phyloP scores from a whole-genome alignment of 2,329 filamentous ascomycete species.

The Pleurostoma richardsiae region DNA sequence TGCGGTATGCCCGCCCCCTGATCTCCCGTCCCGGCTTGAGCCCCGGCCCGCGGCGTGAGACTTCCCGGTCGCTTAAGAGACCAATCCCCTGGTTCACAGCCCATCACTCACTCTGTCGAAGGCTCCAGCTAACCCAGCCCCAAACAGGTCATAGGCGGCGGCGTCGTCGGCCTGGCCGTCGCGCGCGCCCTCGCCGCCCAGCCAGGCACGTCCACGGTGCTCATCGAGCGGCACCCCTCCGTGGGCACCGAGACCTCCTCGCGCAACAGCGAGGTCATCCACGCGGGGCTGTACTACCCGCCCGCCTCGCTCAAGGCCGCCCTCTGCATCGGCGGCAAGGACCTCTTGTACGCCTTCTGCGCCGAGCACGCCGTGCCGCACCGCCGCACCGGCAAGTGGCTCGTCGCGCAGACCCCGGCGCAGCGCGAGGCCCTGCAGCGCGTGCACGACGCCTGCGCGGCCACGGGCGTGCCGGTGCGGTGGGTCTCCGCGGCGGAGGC shows the following conservation, averaged over 20 bases:
- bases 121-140: neutral
- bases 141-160: conserved; percentile 46
- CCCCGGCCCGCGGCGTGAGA: conserved; percentile 2
- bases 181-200: conserved; percentile 65
- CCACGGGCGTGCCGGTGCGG: conserved; percentile 40
- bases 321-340: conserved; percentile 74
- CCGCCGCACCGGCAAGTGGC: conserved; percentile 82
- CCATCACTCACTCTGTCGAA: too few species aligned
- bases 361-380: conserved; percentile 60
- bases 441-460: conserved; percentile 39
- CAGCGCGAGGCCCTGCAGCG: conserved; percentile 61
- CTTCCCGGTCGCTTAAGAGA: conserved; percentile 3
- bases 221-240: conserved; percentile 73
- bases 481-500: conserved; percentile 65
- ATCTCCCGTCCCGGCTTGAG: neutral
- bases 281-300: conserved; percentile 91
- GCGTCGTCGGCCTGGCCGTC: conserved; percentile 73
- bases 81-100: neutral
- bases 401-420: conserved; percentile 74
- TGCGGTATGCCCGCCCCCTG: conserved; percentile 19
- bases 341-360: conserved; percentile 78
- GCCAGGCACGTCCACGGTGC: conserved; percentile 59
- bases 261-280: conserved; percentile 93
- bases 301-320: conserved; percentile 69
- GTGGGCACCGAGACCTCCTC: conserved; percentile 83